Evolutionary conservation across 495 filamentous ascomycete species (phyloP).

Genomic region (Podospora didyma): DNA sequence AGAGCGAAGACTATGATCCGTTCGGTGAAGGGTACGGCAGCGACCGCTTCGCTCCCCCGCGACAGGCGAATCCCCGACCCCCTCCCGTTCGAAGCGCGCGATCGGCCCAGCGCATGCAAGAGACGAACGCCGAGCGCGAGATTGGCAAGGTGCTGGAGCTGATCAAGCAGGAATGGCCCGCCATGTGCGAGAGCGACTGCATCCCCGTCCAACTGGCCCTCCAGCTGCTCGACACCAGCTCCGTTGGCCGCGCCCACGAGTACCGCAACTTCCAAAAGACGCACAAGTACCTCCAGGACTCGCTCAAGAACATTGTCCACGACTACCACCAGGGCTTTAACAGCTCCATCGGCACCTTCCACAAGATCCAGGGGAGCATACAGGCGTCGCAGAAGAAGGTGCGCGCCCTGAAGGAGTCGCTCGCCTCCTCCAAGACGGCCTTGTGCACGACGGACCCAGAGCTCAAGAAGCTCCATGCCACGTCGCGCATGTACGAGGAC

Average conservation of each 20-base stretch:
- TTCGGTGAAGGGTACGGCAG: conserved; percentile 43
- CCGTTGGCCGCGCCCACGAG: conserved; percentile 82
- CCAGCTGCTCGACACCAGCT: conserved; percentile 89
- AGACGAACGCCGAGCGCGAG: conserved; percentile 44
- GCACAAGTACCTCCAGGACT: conserved; percentile 79
- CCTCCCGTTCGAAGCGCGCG: conserved; percentile 22
- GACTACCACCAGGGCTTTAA: conserved; percentile 99
- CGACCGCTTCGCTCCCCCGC: conserved; percentile 33
- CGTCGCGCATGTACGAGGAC: conserved; percentile 86
- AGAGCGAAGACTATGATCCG: conserved; percentile 39
- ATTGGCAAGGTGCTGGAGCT: conserved; percentile 49
- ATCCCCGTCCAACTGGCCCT: conserved; percentile 90
- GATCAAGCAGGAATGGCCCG: conserved; percentile 85
- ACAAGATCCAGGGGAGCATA: conserved; percentile 95
- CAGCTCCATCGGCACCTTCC: conserved; percentile 96
- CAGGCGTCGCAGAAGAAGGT: conserved; percentile 82
- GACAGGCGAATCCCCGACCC: conserved; percentile 23
- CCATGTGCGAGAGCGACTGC: conserved; percentile 82
- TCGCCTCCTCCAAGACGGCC: conserved; percentile 76
- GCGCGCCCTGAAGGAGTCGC: conserved; percentile 72
- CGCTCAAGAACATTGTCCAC: conserved; percentile 93
- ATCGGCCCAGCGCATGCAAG: conserved; percentile 28
- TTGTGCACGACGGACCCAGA: conserved; percentile 87
- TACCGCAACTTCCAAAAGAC: conserved; percentile 78
- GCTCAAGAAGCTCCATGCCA: conserved; percentile 76